Evolutionary conservation across 2,329 filamentous ascomycete species (phyloP).

Genomic region (Pseudodiploospora longispora): DNA sequence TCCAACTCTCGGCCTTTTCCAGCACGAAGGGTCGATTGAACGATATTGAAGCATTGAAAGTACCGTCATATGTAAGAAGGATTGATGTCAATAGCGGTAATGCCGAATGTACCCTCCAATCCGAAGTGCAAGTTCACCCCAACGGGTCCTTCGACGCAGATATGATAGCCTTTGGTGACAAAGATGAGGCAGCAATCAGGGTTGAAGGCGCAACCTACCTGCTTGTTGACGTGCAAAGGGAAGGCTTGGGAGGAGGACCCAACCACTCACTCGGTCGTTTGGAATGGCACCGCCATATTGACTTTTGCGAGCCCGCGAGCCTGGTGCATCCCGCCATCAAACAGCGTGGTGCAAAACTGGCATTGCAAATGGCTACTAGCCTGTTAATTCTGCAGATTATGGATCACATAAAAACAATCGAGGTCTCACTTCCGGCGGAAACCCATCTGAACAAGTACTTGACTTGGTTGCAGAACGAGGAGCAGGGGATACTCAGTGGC

Average conservation of each 20-base stretch:
- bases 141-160: no score
- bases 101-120: no score
- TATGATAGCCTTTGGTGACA: no score
- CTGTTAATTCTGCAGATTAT: neutral
- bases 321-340: neutral
- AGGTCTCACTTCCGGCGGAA: neutral
- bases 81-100: no score
- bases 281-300: constrained; percentile 5
- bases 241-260: constrained; percentile 21
- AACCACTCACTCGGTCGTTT: constrained; percentile 12
- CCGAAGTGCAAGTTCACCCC: no score
- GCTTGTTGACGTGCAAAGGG: constrained; percentile 15
- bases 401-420: neutral
- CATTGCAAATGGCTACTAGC: neutral
- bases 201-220: no score
- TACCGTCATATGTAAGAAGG: no score
- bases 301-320: neutral
- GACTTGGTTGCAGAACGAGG: constrained; percentile 3
- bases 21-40: neutral
- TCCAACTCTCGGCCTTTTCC: constrained; percentile 22
- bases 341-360: neutral
- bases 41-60: no score
- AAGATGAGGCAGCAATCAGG: no score
- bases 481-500: neutral
- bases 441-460: constrained; percentile 2